Conservation (phyloP, 768 basidiomycete genomes). For the Termitomyces heimii region DNA sequence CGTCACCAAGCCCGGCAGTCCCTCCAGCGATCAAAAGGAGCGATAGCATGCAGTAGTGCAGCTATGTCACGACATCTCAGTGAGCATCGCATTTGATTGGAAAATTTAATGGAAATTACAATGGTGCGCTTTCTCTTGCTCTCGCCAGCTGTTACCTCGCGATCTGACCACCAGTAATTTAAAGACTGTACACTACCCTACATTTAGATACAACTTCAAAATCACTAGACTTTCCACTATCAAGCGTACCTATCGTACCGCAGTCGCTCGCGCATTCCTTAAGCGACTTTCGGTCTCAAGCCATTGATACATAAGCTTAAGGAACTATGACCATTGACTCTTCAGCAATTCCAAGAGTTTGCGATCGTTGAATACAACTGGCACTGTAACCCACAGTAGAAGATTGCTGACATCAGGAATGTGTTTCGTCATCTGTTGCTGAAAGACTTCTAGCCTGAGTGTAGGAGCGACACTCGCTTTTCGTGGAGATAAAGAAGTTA, state of each 20-base stretch:
- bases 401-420: conserved; percentile 36
- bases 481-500: too few relatives aligned
- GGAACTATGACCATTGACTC: too few relatives aligned
- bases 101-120: neutral
- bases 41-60: conserved; percentile 25
- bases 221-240: neutral
- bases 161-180: neutral
- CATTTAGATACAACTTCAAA: neutral
- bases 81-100: neutral
- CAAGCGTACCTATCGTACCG: neutral
- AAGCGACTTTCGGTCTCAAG: conserved; percentile 29
- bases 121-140: neutral
- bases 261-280: too few relatives aligned
- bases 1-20: conserved; percentile 38
- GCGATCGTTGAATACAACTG: conserved; percentile 40
- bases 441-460: conserved; percentile 21
- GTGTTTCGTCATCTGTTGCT: conserved; percentile 33
- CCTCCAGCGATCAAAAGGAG: conserved; percentile 36
- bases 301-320: conserved; percentile 31
- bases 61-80: neutral
- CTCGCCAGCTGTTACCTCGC: neutral
- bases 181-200: neutral
- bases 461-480: neutral
- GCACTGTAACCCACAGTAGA: conserved; percentile 40
- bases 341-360: conserved; percentile 35